Base-by-base conservation (phyloP, 192 early-diverging fungal species). In the Phlyctochytrium arcticum region DNA sequence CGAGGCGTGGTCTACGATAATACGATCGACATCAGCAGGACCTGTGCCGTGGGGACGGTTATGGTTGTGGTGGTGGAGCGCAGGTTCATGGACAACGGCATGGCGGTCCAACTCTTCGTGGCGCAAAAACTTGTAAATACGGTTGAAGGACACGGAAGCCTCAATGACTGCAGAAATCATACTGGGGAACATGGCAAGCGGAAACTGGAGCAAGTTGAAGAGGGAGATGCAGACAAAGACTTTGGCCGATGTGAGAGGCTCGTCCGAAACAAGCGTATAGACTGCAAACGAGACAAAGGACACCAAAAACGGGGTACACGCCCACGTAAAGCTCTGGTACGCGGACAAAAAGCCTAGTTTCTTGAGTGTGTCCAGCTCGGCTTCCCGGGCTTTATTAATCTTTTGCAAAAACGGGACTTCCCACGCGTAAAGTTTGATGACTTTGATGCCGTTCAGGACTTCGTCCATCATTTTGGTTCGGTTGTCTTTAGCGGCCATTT, bases 391-490 rank as follows among this genome's bases (percentile, higher is more conserved):
- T 37, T 77, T 73, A 42, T 69, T 56, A 37, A 90, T 81, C 67
- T 80, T 85, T 66, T 90, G 74, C 54, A 90, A 67, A 61, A 96
- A 95, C 26, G 89, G 79, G 0, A 72, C 71, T 70, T 94, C 93
- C 92, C 92, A 98, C 26, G 95, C 93, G 67, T 95, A 98, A 30
- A 98, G 77, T 68, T 96, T 98, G 79, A 98, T 95, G 19, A 98
- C 90, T 60, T 90, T 90, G 62, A 95, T 93, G 35, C 92, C 95
- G 50, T 88, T 89, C 63, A 98, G 67, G 9, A 91, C 67, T 76
- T 98, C 95, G 71, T 95, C 72, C 80, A 90, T 90, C 47, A 91
- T 58, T 67, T 81, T 87, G 17, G 83, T 87, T 30, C 90, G 74
- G 8, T 48, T 44, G 62, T 93, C 91, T 54, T 93, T 93, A 82